phyloP scores from a whole-genome alignment of 495 filamentous ascomycete species.

The Aspergillus ellipticus region DNA sequence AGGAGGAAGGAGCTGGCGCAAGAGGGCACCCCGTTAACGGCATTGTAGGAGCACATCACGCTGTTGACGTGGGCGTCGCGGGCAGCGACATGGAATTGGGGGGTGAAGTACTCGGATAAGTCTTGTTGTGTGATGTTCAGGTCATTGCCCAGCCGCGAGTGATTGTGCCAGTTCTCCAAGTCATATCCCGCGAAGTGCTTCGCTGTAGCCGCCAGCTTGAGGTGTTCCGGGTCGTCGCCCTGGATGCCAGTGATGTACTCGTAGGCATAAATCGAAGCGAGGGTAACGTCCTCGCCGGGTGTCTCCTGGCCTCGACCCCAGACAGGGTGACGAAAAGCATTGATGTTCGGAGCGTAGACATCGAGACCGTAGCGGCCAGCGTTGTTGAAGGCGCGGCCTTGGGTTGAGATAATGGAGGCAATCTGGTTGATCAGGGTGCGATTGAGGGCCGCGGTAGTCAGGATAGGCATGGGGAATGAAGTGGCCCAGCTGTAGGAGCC shows the following conservation, averaged over 20 bases:
- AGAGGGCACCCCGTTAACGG: slow-evolving; percentile 57
- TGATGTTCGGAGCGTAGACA: slow-evolving; percentile 68
- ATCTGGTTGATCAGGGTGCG: slow-evolving; percentile 56
- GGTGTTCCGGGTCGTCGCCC: slow-evolving; percentile 43
- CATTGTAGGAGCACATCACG: slow-evolving; percentile 61
- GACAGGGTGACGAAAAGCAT: slow-evolving; percentile 58
- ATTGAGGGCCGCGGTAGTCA: slow-evolving; percentile 58
- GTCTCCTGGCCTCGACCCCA: slow-evolving; percentile 64
- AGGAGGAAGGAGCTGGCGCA: slow-evolving; percentile 55
- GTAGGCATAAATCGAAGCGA: slow-evolving; percentile 51
- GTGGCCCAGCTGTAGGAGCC: slow-evolving; percentile 57
- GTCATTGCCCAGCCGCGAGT: slow-evolving; percentile 53
- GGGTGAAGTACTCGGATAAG: slow-evolving; percentile 49
- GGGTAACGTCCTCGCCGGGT: slow-evolving; percentile 52
- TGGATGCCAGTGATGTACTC: slow-evolving; percentile 60
- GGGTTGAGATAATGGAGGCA: slow-evolving; percentile 54
- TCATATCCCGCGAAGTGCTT: slow-evolving; percentile 68
- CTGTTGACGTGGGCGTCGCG: slow-evolving; percentile 54
- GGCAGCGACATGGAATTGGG: slow-evolving; percentile 31
- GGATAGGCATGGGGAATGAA: slow-evolving; percentile 59
- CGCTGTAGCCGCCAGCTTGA: slow-evolving; percentile 59
- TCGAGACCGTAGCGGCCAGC: slow-evolving; percentile 54
- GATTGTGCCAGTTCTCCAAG: slow-evolving; percentile 55
- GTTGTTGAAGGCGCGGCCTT: slow-evolving; percentile 68
- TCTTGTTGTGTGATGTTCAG: slow-evolving; percentile 53